Evolutionary conservation across 2,329 filamentous ascomycete genomes (phyloP).

Genomic region (Colletotrichum sp.): DNA sequence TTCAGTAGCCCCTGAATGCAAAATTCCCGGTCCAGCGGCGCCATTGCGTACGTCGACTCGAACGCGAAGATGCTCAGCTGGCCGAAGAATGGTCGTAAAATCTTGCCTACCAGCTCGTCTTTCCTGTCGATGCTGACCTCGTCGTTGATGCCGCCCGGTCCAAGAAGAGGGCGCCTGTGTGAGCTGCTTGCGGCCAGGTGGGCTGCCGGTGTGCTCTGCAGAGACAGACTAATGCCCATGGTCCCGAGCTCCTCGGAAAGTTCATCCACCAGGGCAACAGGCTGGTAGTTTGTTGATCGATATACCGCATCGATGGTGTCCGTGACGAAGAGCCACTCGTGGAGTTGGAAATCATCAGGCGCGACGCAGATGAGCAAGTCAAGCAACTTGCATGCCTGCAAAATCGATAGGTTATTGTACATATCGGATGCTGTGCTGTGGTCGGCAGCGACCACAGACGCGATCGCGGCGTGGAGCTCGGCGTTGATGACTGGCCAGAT

Average conservation of each 20-base stretch:
- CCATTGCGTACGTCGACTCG: constrained; percentile 91
- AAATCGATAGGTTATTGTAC: constrained; percentile 76
- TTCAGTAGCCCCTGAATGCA: constrained; percentile 69
- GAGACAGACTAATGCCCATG: constrained; percentile 34
- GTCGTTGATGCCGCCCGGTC: constrained; percentile 58
- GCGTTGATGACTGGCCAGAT: constrained; percentile 91
- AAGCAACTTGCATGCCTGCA: constrained; percentile 93
- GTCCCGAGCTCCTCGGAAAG: constrained; percentile 77
- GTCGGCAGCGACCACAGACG: constrained; percentile 73
- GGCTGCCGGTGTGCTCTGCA: constrained; percentile 41
- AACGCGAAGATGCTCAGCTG: constrained; percentile 93
- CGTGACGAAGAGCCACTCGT: constrained; percentile 96
- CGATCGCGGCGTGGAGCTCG: constrained; percentile 82
- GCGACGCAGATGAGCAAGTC: constrained; percentile 86
- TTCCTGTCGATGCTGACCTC: constrained; percentile 63
- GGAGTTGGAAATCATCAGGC: constrained; percentile 96
- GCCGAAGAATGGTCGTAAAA: constrained; percentile 87
- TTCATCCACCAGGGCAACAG: constrained; percentile 82
- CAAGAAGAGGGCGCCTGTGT: constrained; percentile 54
- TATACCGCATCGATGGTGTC: constrained; percentile 98
- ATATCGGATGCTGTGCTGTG: constrained; percentile 69
- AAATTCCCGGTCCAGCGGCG: constrained; percentile 66
- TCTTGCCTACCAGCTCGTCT: constrained; percentile 74
- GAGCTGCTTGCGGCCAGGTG: constrained; percentile 39
- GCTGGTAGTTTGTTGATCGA: constrained; percentile 70